Base-by-base conservation (phyloP, 257 asterid genomes). In the Solanum neorickii region DNA sequence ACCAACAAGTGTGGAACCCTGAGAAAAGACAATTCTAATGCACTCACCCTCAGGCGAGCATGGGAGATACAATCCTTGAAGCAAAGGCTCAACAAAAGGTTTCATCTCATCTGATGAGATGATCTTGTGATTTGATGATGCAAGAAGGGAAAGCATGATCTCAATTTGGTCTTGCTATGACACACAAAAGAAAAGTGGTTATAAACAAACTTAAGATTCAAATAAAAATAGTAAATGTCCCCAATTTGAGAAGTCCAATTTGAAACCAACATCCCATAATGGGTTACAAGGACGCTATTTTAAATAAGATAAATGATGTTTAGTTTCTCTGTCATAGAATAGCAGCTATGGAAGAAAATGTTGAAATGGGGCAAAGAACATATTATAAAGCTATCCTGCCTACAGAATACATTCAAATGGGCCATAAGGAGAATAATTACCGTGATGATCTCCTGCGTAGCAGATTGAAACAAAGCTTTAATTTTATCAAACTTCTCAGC, bases 81-180 rank as follows among this genome's bases (percentile, higher is more conserved):
- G 92, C 89, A 97, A 87, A 42, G 98, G 98, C 92, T 89, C 91
- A 80, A 96, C 89, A 80, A 92, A 92, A 75, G 91, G 83, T 74
- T 87, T 47, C 85, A 49, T 80, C 7, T 80, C 14, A 16, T 80
- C 68, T 46, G 84, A 80, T 18, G 68, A 80, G 62, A 80, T 78
- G 16, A 33, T 44, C 66, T 25, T 80, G 89, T 97, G 99, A 89
- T 89, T 90, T 35, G 99, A 97, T 16, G 98, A 93, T 29, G 90
- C 89, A 88, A 97, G 89, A 78, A 90, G 94, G 7, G 93, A 89
- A 90, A 92, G 72, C 90, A 97, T 76, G 88, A 31, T 87, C 87
- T 87, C 80, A 75, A 89, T 59, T 87, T 86, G 82, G 73, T 91
- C 91, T 70, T 77, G 76, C 96, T 92, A 91, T 29, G 83, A 89